Conservation (phyloP, 306 rosid species). For the Castanopsis chinensis region DNA sequence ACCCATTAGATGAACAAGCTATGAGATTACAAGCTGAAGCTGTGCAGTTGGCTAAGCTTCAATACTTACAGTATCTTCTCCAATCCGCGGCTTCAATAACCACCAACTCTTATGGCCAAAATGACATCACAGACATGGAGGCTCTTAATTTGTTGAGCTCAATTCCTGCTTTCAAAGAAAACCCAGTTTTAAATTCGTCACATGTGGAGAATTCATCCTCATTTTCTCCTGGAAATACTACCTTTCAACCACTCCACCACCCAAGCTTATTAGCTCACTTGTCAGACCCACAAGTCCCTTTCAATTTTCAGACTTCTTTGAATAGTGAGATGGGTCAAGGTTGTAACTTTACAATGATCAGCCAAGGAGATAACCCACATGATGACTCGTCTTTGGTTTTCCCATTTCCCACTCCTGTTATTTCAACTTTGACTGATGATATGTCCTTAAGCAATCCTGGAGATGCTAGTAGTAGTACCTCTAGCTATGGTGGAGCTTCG, state of each 20-base stretch:
- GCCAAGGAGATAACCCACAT: slow-evolving; percentile 44
- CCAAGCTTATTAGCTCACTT: slow-evolving; percentile 35
- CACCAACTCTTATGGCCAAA: slow-evolving; percentile 39
- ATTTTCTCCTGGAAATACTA: slow-evolving; percentile 34
- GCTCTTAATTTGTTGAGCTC: slow-evolving; percentile 36
- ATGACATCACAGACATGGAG: slow-evolving; percentile 35
- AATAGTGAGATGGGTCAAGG: slow-evolving; percentile 41
- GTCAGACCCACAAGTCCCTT: slow-evolving; percentile 68
- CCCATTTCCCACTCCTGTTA: slow-evolving; percentile 30
- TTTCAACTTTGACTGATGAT: slow-evolving; percentile 26
- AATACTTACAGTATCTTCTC: slow-evolving; percentile 51
- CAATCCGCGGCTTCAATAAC: slow-evolving; percentile 38
- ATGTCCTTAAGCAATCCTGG: slow-evolving; percentile 33
- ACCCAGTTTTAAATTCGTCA: slow-evolving; percentile 22
- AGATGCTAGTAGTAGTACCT: slow-evolving; percentile 55
- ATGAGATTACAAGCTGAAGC: slow-evolving; percentile 50
- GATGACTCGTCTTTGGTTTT: slow-evolving; percentile 35
- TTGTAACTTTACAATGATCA: slow-evolving; percentile 39
- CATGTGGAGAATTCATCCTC: slow-evolving; percentile 31
- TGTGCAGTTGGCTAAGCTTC: slow-evolving; percentile 52
- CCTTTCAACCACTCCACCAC: slow-evolving; percentile 75
- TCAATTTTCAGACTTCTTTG: slow-evolving; percentile 59
- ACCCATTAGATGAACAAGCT: slow-evolving; percentile 46
- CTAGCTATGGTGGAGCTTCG: slow-evolving; percentile 52
- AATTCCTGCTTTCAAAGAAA: slow-evolving; percentile 32